Evolutionary conservation across 2,329 filamentous ascomycete genomes (phyloP), one percentile per base, ranked within the genome.

Genomic region (Cryphonectria carpinicola): DNA sequence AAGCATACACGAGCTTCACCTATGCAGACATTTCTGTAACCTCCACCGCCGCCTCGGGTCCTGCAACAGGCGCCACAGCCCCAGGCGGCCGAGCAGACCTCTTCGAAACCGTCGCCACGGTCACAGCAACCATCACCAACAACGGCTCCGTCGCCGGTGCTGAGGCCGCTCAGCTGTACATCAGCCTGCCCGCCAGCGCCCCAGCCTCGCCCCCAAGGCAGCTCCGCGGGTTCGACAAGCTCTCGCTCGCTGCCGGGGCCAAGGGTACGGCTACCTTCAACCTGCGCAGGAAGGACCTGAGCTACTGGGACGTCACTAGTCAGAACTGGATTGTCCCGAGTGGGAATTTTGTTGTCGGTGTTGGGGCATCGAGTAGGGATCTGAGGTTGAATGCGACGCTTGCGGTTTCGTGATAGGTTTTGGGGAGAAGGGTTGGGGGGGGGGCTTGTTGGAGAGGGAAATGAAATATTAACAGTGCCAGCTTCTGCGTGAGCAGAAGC

Each of bases 1-100:
- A 71, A 86, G 90, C 89, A 19, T 93, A 93, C 81, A 92, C 92
- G 1, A 89, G 85, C 37, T 93, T 92, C 80, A 84, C 84, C 41
- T 90, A 89, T 77, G 84, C 86, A 22, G 80, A 83, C 70, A 81
- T 90, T 14, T 80, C 80, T 41, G 74, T 83, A 65, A 77, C 79
- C 6, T 81, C 81, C 4, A 77, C 77, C 11, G 80, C 79, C 10
- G 79, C 73, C 1, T 77, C 83, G 0, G 83, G 82, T 14, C 79
- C 83, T 0, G 82, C 84, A 0, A 78, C 79, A 0, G 83, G 83
- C 3, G 61, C 75, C 2, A 78, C 81, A 41, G 78, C 80, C 1
- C 79, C 84, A 0, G 85, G 85, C 37, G 85, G 85, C 1, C 79
- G 78, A 4, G 76, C 79, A 0, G 84, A 86, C 69, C 81, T 87